These are phyloP conservation scores for Acer yangbiense DNA, from an alignment of 345 rosid species.

Conservation along the genomic window DNA sequence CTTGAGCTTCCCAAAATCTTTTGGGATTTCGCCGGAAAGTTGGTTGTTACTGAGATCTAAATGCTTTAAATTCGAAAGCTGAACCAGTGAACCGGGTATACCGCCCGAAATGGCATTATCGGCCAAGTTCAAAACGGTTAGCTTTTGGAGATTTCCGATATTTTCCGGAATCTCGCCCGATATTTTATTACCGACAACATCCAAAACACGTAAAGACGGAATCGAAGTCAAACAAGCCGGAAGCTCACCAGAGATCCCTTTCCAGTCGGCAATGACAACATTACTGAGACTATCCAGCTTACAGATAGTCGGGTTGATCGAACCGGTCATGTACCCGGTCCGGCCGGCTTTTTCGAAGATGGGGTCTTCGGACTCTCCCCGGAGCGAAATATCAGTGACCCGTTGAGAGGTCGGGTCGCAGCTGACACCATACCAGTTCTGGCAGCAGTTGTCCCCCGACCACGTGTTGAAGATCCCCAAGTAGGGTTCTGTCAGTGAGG, in stretches of 20 bases:
- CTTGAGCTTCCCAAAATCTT: slow-evolving; percentile 66
- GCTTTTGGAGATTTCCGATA: slow-evolving; percentile 64
- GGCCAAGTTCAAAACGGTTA: slow-evolving; percentile 75
- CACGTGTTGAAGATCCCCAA: slow-evolving; percentile 79
- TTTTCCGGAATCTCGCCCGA: slow-evolving; percentile 66
- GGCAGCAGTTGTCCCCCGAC: slow-evolving; percentile 69
- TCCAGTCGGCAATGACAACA: slow-evolving; percentile 82
- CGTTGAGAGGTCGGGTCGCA: slow-evolving; percentile 68
- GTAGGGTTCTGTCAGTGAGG: slow-evolving; percentile 67
- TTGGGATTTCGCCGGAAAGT: slow-evolving; percentile 65
- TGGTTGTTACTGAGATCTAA: slow-evolving; percentile 69
- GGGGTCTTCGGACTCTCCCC: slow-evolving; percentile 94
- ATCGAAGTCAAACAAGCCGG: slow-evolving; percentile 66
- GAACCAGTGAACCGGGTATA: slow-evolving; percentile 65
- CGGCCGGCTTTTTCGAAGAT: slow-evolving; percentile 71
- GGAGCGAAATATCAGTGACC: slow-evolving; percentile 77
- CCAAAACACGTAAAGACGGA: slow-evolving; percentile 69
- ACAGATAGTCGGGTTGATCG: slow-evolving; percentile 74
- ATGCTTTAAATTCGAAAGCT: slow-evolving; percentile 64
- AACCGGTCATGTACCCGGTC: slow-evolving; percentile 84
- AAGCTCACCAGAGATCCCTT: slow-evolving; percentile 70
- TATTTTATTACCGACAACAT: slow-evolving; percentile 71
- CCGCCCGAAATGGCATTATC: slow-evolving; percentile 68
- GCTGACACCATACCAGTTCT: slow-evolving; percentile 79
- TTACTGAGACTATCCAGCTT: slow-evolving; percentile 63